A percentile compares a stretch with the other conserved stretches of the same genome.
phyloP scores from a whole-genome alignment of 352 stramenopile species.

The Phytophthora citricola region DNA sequence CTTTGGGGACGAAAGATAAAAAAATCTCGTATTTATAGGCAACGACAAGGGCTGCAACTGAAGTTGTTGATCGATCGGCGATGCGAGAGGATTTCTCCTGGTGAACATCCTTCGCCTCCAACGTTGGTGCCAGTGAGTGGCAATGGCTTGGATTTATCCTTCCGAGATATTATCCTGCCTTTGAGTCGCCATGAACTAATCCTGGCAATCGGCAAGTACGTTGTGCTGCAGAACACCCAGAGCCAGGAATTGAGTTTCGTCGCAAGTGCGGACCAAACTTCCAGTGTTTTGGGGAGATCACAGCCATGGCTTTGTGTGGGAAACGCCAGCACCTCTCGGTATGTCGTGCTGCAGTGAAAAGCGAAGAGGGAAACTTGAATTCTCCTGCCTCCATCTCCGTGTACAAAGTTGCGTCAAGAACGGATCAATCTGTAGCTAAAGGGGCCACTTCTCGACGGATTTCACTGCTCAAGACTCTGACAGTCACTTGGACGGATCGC shows the following conservation, averaged over 20 bases:
- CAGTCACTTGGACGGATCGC: constrained; percentile 55
- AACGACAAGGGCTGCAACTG: background rate
- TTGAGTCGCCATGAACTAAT: constrained; percentile 69
- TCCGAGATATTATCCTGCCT: constrained; percentile 66
- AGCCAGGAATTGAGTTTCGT: constrained; percentile 68
- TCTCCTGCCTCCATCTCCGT: constrained; percentile 43
- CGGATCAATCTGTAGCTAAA: constrained; percentile 10
- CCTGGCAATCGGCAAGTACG: constrained; percentile 67
- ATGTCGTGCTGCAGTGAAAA: constrained; percentile 54
- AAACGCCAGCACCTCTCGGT: constrained; percentile 64
- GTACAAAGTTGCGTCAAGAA: constrained; percentile 33
- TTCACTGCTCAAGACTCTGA: constrained; percentile 51
- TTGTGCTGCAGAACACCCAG: constrained; percentile 72
- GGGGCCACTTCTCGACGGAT: constrained; percentile 17
- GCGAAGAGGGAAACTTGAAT: constrained; percentile 12
- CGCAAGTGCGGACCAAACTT: constrained; percentile 23
- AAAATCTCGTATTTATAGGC: constrained; percentile 31
- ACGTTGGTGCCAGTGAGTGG: constrained; percentile 53
- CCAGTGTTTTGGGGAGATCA: constrained; percentile 59
- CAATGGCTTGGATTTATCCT: constrained; percentile 53
- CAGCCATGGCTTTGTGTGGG: constrained; percentile 67
- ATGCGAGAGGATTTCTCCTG: too few relatives aligned
- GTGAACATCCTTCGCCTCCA: constrained; percentile 5
- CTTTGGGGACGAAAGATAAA: constrained; percentile 4
- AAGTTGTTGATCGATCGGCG: too few relatives aligned